Evolutionary conservation across 176 grass and related monocot genomes (phyloP), one percentile per base, ranked within the genome.

Genomic region (Zoysia japonica): DNA sequence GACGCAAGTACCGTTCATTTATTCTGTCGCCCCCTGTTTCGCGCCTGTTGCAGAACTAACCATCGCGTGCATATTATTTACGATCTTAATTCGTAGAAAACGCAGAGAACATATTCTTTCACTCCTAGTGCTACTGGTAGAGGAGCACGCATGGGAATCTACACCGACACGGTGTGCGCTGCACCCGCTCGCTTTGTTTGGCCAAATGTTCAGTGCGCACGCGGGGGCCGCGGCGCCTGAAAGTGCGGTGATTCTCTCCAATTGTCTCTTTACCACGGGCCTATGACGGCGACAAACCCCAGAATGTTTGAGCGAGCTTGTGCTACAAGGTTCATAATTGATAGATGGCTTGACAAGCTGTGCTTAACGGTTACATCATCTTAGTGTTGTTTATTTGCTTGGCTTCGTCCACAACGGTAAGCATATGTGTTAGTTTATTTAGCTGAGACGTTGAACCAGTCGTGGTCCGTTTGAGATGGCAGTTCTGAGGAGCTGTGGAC

Each of bases 161-260:
- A 28, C 51, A 54, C 1, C 61, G 11, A 15, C 2, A 17, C 55
- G 7, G 7, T 49, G 36, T 43, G 50, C 42, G 20, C 60, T n/a
- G 42, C 53, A 16, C 51, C 41, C 16, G 28, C 28, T 10, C 60
- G 68, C 36, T 75, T 47, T 66, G 39, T 28, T 68, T 16, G 71
- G 50, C 20, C 28, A 47, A 59, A 60, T 76, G 36, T 60, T 35
- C 11, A 36, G 53, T 47, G 19, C 17, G 35, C 55, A 47, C 10
- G 45, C 79, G 53, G 35, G 73, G 62, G 40, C 11, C 10, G 28
- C 45, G 82, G 65, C 73, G 36, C 53, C 73, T 42, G 1, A 84
- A 84, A 71, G 56, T 48, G 56, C 40, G 15, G 50, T 9, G 37
- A 53, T 45, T 35, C 14, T 57, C 54, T 55, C 45, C 39, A 52